phyloP scores from a whole-genome alignment of 2,329 filamentous ascomycete genomes.

The Xylariaceae sp. region DNA sequence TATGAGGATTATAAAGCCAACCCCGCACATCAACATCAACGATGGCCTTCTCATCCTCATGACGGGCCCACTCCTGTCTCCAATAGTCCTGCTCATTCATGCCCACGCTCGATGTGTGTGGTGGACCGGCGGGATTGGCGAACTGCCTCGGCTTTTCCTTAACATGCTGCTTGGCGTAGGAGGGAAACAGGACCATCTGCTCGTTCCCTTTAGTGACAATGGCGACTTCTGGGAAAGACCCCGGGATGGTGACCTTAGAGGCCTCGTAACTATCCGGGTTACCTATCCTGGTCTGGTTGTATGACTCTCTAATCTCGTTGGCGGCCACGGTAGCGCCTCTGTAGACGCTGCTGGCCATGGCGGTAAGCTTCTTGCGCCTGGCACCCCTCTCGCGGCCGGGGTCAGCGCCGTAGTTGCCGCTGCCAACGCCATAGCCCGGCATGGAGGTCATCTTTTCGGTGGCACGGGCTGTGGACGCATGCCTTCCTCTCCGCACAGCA shows the following conservation, averaged over 20 bases:
- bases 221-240: slow-evolving; percentile 79
- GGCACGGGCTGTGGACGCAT: slow-evolving; percentile 29
- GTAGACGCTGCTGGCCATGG: slow-evolving; percentile 56
- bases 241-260: slow-evolving; percentile 56
- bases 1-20: slow-evolving; percentile 88
- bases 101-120: slow-evolving; percentile 37
- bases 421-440: slow-evolving; percentile 30
- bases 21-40: slow-evolving; percentile 93
- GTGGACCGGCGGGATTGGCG: slow-evolving; percentile 33
- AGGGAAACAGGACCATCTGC: slow-evolving; percentile 93
- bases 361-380: slow-evolving; percentile 73
- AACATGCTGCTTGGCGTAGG: slow-evolving; percentile 75
- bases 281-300: slow-evolving; percentile 48
- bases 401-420: slow-evolving; percentile 36
- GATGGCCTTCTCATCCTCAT: slow-evolving; percentile 77
- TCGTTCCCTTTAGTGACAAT: slow-evolving; percentile 77
- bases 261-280: slow-evolving; percentile 32
- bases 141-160: slow-evolving; percentile 36
- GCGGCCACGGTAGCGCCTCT: slow-evolving; percentile 53
- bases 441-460: slow-evolving; percentile 31
- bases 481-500: slow-evolving; percentile 27
- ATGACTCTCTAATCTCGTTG: slow-evolving; percentile 57
- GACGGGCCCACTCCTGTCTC: slow-evolving; percentile 71
- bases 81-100: slow-evolving; percentile 69
- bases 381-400: slow-evolving; percentile 58